Conservation (phyloP, 2,329 filamentous ascomycete genomes). For the Polytolypa hystricis region DNA sequence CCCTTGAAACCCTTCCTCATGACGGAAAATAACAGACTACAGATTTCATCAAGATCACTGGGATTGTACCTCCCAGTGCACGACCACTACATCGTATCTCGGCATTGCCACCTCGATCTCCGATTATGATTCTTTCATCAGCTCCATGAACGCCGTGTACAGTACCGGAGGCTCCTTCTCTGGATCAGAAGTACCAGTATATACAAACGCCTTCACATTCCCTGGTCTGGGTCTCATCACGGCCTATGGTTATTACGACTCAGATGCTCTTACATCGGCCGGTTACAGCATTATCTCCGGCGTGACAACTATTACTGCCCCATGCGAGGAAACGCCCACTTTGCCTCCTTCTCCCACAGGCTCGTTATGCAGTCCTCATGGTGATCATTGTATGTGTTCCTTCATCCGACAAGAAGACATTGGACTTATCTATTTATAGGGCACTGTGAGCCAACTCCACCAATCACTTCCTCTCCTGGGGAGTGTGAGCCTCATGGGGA, state of each 20-base stretch:
- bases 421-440: too few species aligned
- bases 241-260: slow-evolving; percentile 4
- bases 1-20: too few species aligned
- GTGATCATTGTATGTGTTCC: too few species aligned
- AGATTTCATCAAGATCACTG: too few species aligned
- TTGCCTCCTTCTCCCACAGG: slow-evolving; percentile 6
- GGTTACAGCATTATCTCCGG: slow-evolving; percentile 6
- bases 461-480: too few species aligned
- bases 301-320: slow-evolving; percentile 2
- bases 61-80: too few species aligned
- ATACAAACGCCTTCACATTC: slow-evolving; percentile 4
- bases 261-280: slow-evolving; percentile 4
- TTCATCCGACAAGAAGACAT: too few species aligned
- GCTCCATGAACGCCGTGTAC: slow-evolving; percentile 3
- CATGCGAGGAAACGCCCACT: slow-evolving; percentile 1
- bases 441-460: too few species aligned
- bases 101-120: too few species aligned
- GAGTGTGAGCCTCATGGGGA: too few species aligned
- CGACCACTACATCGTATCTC: too few species aligned
- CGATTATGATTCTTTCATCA: slow-evolving; percentile 4
- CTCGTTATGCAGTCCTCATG: slow-evolving; percentile 3
- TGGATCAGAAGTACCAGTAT: slow-evolving; percentile 1
- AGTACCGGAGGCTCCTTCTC: slow-evolving; percentile 1
- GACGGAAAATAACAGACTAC: too few species aligned
- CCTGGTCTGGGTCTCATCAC: slow-evolving; percentile 4